These are phyloP conservation scores for Pterulicium gracile DNA, from an alignment of 1,284 basidiomycete species.

Conservation along the genomic window DNA sequence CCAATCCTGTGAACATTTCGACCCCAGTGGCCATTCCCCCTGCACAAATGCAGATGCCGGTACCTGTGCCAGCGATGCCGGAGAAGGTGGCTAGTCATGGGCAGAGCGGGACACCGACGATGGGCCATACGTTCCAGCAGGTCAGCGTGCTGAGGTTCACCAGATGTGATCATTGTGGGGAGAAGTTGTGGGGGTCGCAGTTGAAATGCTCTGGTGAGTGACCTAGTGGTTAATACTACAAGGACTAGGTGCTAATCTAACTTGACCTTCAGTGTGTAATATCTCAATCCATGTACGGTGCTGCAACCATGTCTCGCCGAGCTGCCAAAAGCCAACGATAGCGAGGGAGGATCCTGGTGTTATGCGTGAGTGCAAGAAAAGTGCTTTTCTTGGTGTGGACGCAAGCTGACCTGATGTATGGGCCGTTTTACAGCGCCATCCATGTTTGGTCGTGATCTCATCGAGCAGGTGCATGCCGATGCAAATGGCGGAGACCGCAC, in stretches of 20 bases:
- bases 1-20: slow-evolving; percentile 9
- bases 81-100: slow-evolving; percentile 23
- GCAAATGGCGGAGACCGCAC: slow-evolving; percentile 45
- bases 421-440: slow-evolving; percentile 65
- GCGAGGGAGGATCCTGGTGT: slow-evolving; percentile 28
- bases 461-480: slow-evolving; percentile 77
- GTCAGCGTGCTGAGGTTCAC: slow-evolving; percentile 83
- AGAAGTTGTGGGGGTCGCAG: slow-evolving; percentile 98
- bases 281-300: slow-evolving; percentile 71
- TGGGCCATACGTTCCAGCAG: slow-evolving; percentile 84
- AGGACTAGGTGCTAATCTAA: too few species aligned
- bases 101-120: slow-evolving; percentile 29
- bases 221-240: slow-evolving; percentile 8
- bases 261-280: slow-evolving; percentile 56
- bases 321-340: slow-evolving; percentile 42
- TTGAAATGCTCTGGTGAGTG: slow-evolving; percentile 76
- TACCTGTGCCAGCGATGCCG: too few species aligned
- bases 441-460: slow-evolving; percentile 85
- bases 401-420: slow-evolving; percentile 3
- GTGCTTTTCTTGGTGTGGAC: slow-evolving; percentile 2
- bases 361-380: slow-evolving; percentile 38
- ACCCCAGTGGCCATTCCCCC: too few species aligned
- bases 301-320: slow-evolving; percentile 42
- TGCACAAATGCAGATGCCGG: too few species aligned
- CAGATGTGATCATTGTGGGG: slow-evolving; percentile 90